Evolutionary conservation across 176 grass and related monocot genomes (phyloP), one percentile per base, ranked within the genome.

Genomic region (Aegilops speltoides): DNA sequence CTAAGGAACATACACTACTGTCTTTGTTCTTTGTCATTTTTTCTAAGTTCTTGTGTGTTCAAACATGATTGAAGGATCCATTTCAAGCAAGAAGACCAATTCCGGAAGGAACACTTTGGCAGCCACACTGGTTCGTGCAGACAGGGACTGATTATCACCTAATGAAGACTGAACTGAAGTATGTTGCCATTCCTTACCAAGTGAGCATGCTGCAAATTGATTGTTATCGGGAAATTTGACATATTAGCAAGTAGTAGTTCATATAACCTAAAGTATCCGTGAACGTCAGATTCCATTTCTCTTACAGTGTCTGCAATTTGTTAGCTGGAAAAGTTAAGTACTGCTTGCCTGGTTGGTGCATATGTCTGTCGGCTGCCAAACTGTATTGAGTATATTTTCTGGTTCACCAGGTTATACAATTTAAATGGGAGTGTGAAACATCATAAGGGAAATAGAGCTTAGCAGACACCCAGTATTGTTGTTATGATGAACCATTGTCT

Each of bases 41-140:
- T 71, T 17, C 14, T 23, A 23, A 68, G n/a, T n/a, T 70, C 20
- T 6, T 54, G 25, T 73, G 43, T 14, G 19, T 32, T 40, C 23
- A 52, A 48, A 28, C 10, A 48, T 73, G 29, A 73, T 80, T 73
- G 28, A 80, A 87, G 85, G 26, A 22, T 37, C 71, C 13, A n/a
- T 74, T 17, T 5, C 71, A 0, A 74, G 71, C 6, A 74, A 86
- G 77, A 80, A 72, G 77, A 60, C 68, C 5, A n/a, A 14, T 72
- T 28, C 12, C 28, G 22, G 10, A 63, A 72, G 25, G 6, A 79
- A 86, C 52, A 86, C 19, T 43, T 63, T 73, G 25, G 64, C 84
- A 48, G 84, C 22, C 19, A 54, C 61, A 7, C 78, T 85, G 72
- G 60, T 85, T 52, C 83, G 40, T 80, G 57, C 15, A 9, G 37